These are phyloP conservation scores for maize (Zea mays) DNA, from an alignment of 176 grass and related monocot species.

Conservation along the genomic window DNA sequence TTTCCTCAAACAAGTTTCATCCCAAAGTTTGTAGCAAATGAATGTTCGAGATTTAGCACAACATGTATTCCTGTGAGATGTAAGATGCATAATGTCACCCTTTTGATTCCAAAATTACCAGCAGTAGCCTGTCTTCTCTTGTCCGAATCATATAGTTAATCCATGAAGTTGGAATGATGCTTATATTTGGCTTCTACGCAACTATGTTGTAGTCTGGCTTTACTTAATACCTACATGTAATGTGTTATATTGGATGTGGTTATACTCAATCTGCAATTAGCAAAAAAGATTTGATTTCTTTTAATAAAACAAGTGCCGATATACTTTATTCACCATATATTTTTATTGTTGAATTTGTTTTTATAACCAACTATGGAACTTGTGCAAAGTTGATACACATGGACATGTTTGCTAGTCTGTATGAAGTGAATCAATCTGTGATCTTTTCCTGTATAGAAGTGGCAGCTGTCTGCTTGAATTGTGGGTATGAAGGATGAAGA, in stretches of 20 bases:
- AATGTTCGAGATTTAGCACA: not conserved
- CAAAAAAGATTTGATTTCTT: not conserved
- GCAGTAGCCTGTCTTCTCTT: not conserved
- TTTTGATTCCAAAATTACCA: not conserved
- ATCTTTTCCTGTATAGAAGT: not conserved
- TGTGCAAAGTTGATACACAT: constrained; percentile 4
- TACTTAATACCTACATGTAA: not conserved
- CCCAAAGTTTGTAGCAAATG: not conserved
- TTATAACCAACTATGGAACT: not conserved
- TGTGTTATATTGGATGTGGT: not conserved
- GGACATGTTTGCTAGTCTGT: not conserved
- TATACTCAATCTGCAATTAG: not conserved
- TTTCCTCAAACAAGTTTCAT: not conserved
- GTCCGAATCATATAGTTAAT: not conserved
- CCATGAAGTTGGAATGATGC: not conserved
- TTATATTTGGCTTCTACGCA: not conserved
- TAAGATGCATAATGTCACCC: not conserved
- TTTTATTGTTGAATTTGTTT: constrained; percentile 5
- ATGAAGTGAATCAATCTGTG: constrained; percentile 28
- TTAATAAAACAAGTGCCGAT: not conserved
- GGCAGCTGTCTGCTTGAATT: not conserved
- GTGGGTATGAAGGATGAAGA: not conserved
- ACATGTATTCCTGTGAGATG: not conserved
- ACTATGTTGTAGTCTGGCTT: not conserved
- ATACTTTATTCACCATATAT: not conserved